These are phyloP conservation scores for Thelephora ganbajun DNA, from an alignment of 768 basidiomycete genomes.

Conservation along the genomic window DNA sequence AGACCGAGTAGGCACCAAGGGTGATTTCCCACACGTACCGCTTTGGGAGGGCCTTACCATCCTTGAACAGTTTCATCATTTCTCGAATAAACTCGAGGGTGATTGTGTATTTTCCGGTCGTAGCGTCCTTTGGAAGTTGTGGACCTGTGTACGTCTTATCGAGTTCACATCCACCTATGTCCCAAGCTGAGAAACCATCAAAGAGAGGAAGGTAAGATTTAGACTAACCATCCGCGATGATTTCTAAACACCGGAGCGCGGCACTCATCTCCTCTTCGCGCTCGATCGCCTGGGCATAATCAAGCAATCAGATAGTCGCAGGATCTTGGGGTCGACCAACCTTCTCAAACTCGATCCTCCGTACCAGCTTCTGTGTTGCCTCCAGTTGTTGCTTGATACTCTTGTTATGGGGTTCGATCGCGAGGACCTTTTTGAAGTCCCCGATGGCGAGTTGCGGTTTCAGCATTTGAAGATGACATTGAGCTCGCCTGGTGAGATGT, in stretches of 20 bases:
- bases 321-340: slow-evolving; percentile 20
- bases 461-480: slow-evolving; percentile 81
- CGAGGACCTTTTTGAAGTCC: slow-evolving; percentile 77
- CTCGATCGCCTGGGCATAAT: slow-evolving; percentile 61
- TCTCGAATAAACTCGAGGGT: slow-evolving; percentile 64
- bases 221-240: slow-evolving; percentile 59
- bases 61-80: slow-evolving; percentile 90
- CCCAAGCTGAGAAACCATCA: not conserved
- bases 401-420: slow-evolving; percentile 78
- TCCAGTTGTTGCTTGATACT: slow-evolving; percentile 67
- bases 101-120: slow-evolving; percentile 52
- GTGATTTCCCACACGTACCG: slow-evolving; percentile 94
- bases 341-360: slow-evolving; percentile 88
- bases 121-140: slow-evolving; percentile 37
- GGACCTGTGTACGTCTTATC: slow-evolving; percentile 70
- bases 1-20: slow-evolving; percentile 65
- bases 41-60: slow-evolving; percentile 81
- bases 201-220: not conserved
- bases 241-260: slow-evolving; percentile 59
- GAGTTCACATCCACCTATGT: slow-evolving; percentile 61
- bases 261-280: slow-evolving; percentile 79
- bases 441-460: slow-evolving; percentile 75
- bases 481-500: slow-evolving; percentile 49
- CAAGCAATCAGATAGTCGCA: not conserved
- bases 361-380: slow-evolving; percentile 82